These are phyloP conservation scores for Cladosporium sp. DNA, from an alignment of 2,329 filamentous ascomycete species.

Conservation along the genomic window DNA sequence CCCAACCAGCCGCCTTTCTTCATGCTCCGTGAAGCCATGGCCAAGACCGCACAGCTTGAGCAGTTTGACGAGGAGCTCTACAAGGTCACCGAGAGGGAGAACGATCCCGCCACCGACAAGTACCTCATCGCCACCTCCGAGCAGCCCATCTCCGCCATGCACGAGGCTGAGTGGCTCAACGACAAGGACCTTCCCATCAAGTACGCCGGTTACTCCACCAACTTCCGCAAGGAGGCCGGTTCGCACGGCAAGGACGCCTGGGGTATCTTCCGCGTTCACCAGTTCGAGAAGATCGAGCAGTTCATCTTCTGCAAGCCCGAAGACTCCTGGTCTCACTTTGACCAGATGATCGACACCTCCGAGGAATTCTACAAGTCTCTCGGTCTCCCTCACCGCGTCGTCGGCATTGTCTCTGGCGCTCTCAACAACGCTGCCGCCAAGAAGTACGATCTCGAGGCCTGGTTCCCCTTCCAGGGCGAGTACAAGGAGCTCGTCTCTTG, in stretches of 20 bases:
- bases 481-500: constrained; percentile 98
- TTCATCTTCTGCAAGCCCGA: constrained; percentile 79
- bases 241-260: constrained; percentile 89
- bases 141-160: constrained; percentile 82
- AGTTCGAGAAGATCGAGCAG: constrained; percentile 92
- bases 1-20: constrained; percentile 75
- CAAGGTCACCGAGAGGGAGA: constrained; percentile 82
- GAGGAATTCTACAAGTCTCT: constrained; percentile 95
- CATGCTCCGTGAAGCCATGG: constrained; percentile 94
- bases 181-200: constrained; percentile 83
- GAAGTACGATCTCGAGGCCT: constrained; percentile 94
- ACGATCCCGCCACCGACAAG: constrained; percentile 78
- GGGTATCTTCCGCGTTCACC: constrained; percentile 97
- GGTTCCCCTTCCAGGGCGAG: constrained; percentile 93
- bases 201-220: constrained; percentile 83
- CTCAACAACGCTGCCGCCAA: constrained; percentile 85
- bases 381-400: constrained; percentile 82
- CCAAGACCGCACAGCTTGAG: constrained; percentile 93
- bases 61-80: constrained; percentile 98
- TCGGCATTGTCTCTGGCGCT: constrained; percentile 93
- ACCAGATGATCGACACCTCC: constrained; percentile 83
- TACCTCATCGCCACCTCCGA: constrained; percentile 79
- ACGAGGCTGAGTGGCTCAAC: constrained; percentile 89
- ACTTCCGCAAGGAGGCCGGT: constrained; percentile 93
- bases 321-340: constrained; percentile 87